A percentile compares a stretch with the other conserved stretches of the same genome.
phyloP scores from a whole-genome alignment of 2,329 filamentous ascomycete species.

The Aspergillus chevalieri region DNA sequence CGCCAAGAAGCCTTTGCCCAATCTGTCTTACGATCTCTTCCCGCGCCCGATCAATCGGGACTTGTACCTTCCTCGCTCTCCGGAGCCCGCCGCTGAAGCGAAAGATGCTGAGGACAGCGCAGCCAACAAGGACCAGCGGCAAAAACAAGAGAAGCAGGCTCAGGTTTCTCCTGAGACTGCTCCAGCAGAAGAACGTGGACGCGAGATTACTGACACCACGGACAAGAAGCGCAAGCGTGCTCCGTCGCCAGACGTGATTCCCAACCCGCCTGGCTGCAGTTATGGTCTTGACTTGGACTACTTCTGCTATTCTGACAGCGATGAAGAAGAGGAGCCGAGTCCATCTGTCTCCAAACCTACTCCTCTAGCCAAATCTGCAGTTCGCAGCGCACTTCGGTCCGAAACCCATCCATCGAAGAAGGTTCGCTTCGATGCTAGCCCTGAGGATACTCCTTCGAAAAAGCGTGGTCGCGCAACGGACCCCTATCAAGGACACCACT shows the following conservation, averaged over 20 bases:
- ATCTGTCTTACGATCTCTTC: conserved; percentile 23
- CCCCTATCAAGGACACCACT: conserved; percentile 16
- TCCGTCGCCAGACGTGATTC: conserved; percentile 36
- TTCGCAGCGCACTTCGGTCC: conserved; percentile 12
- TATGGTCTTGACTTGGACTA: conserved; percentile 38
- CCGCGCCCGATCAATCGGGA: conserved; percentile 18
- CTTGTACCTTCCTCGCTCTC: conserved; percentile 10
- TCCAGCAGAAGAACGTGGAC: not conserved
- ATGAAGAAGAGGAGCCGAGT: conserved; percentile 17
- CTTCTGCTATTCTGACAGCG: conserved; percentile 30
- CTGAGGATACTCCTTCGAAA: conserved; percentile 29
- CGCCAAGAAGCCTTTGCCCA: conserved; percentile 11
- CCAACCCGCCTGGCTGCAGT: conserved; percentile 35
- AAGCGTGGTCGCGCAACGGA: conserved; percentile 20
- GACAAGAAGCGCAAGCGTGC: conserved; percentile 35
- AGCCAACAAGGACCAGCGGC: not conserved
- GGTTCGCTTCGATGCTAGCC: conserved; percentile 30
- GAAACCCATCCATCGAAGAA: conserved; percentile 21
- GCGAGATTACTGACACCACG: not conserved
- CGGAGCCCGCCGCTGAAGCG: not conserved
- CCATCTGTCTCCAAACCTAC: conserved; percentile 7
- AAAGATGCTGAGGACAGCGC: not conserved
- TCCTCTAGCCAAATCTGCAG: conserved; percentile 7
- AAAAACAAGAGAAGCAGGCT: not conserved
- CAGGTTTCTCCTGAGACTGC: not conserved